Conservation (phyloP, 2,329 filamentous ascomycete genomes). For the Aspergillus sp. region DNA sequence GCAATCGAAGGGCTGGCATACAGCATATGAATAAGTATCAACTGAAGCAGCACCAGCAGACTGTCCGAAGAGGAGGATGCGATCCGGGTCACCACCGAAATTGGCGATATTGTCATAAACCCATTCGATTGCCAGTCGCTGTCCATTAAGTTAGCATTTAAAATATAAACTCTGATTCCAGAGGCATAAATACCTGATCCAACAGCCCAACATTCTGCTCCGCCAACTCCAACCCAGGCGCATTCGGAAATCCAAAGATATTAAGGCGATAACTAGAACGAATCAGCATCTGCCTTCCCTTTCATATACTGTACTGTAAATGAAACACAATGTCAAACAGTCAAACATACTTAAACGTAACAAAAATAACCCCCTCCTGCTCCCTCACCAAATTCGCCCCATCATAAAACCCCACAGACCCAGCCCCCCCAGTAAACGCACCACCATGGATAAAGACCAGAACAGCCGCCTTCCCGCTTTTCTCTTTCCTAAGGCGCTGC, state of each 20-base stretch:
- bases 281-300: not conserved
- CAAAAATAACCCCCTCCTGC: conserved; percentile 17
- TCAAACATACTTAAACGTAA: conserved; percentile 17
- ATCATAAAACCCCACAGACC: conserved; percentile 15
- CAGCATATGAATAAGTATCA: conserved; percentile 7
- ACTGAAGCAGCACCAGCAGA: conserved; percentile 9
- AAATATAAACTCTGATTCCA: no score
- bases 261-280: conserved; percentile 18
- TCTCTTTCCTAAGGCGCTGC: not conserved
- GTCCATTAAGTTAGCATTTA: not conserved
- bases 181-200: conserved; percentile 11
- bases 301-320: not conserved
- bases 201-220: conserved; percentile 18
- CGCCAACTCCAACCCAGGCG: conserved; percentile 7
- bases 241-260: conserved; percentile 21
- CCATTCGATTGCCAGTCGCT: conserved; percentile 7
- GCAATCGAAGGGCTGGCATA: not conserved
- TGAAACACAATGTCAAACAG: no score
- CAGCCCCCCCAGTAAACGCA: conserved; percentile 10
- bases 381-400: conserved; percentile 16
- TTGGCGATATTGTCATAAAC: conserved; percentile 10
- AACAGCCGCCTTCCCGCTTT: conserved; percentile 1
- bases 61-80: conserved; percentile 10
- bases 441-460: conserved; percentile 24
- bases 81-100: conserved; percentile 8